phyloP scores from a whole-genome alignment of 441 rosid species.

The Adansonia rubrostipa region DNA sequence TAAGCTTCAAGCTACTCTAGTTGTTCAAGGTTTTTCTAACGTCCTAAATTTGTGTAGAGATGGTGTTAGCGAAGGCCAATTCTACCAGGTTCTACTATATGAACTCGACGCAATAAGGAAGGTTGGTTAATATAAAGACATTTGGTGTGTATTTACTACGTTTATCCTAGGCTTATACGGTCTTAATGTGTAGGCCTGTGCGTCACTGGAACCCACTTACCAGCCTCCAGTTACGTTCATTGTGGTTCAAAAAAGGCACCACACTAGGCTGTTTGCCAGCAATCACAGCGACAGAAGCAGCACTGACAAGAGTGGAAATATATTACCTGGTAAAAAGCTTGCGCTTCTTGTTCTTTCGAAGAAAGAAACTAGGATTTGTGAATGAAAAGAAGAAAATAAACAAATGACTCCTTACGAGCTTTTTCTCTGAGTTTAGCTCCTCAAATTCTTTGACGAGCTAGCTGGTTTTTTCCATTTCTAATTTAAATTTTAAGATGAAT shows the following conservation, averaged over 20 bases:
- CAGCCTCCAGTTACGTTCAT: constrained; percentile 45
- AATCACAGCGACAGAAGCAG: constrained; percentile 34
- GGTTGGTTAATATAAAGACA: constrained; percentile 25
- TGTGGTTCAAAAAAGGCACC: constrained; percentile 43
- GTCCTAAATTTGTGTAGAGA: constrained; percentile 31
- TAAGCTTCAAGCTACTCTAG: constrained; percentile 3
- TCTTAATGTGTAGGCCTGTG: constrained; percentile 34
- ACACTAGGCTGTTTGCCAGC: constrained; percentile 38
- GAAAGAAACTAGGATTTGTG: background rate
- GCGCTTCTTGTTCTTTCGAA: background rate
- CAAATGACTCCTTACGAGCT: background rate
- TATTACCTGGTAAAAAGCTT: constrained; percentile 34
- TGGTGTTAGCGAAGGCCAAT: constrained; percentile 48
- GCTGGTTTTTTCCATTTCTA: background rate
- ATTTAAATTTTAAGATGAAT: constrained; percentile 5
- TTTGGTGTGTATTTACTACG: background rate
- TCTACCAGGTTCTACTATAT: constrained; percentile 42
- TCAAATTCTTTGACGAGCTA: background rate
- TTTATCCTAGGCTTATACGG: constrained; percentile 8
- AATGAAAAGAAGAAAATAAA: background rate
- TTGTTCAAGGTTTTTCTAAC: background rate
- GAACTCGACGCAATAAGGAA: constrained; percentile 46
- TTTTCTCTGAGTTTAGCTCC: background rate
- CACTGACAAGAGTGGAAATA: constrained; percentile 40
- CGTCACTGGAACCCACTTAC: constrained; percentile 36